phyloP scores from a whole-genome alignment of 2,329 filamentous ascomycete species.

The Xylariaceae sp. region DNA sequence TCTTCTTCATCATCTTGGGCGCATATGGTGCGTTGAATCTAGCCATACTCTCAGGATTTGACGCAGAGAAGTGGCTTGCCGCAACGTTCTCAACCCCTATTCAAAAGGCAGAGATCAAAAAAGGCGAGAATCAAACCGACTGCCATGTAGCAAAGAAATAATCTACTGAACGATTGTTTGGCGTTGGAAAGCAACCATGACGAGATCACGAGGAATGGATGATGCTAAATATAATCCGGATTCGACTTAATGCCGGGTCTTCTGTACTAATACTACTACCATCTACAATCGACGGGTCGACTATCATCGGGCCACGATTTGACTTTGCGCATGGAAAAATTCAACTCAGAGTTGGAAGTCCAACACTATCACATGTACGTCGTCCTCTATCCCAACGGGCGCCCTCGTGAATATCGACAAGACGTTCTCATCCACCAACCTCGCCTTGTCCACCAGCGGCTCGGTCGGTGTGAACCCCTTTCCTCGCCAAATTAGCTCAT shows the following conservation, averaged over 20 bases:
- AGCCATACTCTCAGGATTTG: conserved; percentile 19
- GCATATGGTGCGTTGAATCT: conserved; percentile 26
- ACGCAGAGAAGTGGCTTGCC: conserved; percentile 20
- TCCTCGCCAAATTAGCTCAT: conserved; percentile 35
- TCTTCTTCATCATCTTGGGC: conserved; percentile 34
- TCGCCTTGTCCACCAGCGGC: conserved; percentile 36
- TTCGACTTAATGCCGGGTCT: not conserved
- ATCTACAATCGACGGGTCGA: conserved; percentile 1
- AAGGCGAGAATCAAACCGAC: conserved; percentile 11
- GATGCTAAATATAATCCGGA: conserved; percentile 16
- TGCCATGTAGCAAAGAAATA: conserved; percentile 20
- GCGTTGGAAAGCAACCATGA: conserved; percentile 6
- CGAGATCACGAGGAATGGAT: conserved; percentile 15
- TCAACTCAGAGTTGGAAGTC: conserved; percentile 32
- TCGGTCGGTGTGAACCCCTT: conserved; percentile 35
- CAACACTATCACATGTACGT: conserved; percentile 33
- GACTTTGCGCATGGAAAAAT: not conserved
- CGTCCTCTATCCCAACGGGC: conserved; percentile 3
- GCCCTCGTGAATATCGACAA: conserved; percentile 35
- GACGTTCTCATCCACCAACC: conserved; percentile 34
- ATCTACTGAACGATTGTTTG: not conserved
- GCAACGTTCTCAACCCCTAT: conserved; percentile 3
- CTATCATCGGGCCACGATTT: not conserved
- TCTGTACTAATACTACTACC: conserved; percentile 1
- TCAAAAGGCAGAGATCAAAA: not conserved